These are phyloP conservation scores for Suhomyces panamericanus DNA, from an alignment of 1,139 yeast genomes.

Conservation along the genomic window DNA sequence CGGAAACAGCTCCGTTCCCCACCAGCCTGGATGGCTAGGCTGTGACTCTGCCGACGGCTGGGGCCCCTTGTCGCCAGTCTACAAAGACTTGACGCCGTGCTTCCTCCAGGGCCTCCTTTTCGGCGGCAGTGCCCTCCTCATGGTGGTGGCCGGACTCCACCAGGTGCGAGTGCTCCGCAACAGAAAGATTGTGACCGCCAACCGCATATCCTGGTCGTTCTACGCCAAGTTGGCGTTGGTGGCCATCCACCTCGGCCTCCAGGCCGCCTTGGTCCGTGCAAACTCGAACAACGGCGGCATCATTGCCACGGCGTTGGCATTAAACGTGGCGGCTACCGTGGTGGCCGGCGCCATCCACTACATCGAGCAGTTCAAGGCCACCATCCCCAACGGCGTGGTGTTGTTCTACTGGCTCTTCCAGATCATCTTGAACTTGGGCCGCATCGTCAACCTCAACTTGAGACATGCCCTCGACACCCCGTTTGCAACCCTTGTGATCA, in stretches of 20 bases:
- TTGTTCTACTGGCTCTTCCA: slow-evolving; percentile 77
- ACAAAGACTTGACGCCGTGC: slow-evolving; percentile 79
- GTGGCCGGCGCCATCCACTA: slow-evolving; percentile 63
- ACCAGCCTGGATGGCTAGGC: slow-evolving; percentile 10
- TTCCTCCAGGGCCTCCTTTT: slow-evolving; percentile 71
- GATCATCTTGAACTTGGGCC: slow-evolving; percentile 39
- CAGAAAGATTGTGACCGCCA: slow-evolving; percentile 30
- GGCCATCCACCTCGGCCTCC: slow-evolving; percentile 40
- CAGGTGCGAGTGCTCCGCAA: slow-evolving; percentile 42
- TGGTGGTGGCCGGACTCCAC: slow-evolving; percentile 54
- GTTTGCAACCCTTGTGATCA: slow-evolving; percentile 44
- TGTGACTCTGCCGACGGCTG: slow-evolving; percentile 55
- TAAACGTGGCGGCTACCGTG: slow-evolving; percentile 42
- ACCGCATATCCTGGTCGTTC: slow-evolving; percentile 45
- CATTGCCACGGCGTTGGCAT: slow-evolving; percentile 41
- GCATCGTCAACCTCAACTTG: slow-evolving; percentile 47
- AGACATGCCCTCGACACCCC: slow-evolving; percentile 43
- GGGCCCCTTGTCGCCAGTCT: slow-evolving; percentile 62
- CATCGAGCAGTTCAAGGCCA: slow-evolving; percentile 66
- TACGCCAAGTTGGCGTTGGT: slow-evolving; percentile 46
- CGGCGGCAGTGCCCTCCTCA: slow-evolving; percentile 49
- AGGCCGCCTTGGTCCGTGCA: slow-evolving; percentile 22
- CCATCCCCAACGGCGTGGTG: slow-evolving; percentile 66
- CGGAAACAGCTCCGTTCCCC: neutral
- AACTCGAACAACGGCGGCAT: slow-evolving; percentile 39